Base-by-base conservation (phyloP, 1,284 basidiomycete species). In the Pyrrhoderma noxium region DNA sequence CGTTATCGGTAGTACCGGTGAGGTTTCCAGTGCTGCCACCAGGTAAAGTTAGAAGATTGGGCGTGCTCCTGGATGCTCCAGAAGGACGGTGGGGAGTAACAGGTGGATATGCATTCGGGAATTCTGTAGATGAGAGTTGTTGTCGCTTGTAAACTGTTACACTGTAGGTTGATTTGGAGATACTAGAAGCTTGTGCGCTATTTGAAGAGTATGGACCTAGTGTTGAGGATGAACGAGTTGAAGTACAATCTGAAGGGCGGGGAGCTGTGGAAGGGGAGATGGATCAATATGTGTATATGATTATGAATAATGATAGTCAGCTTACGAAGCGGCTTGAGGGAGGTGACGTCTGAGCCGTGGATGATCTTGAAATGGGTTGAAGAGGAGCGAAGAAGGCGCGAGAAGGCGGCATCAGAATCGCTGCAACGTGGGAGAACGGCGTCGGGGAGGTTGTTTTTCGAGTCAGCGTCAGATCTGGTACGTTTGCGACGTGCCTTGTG, bases 131-230 rank as follows among this genome's bases (percentile, higher is more conserved):
- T 43, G 78, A 72, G 53, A 81, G 80, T 14, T 75, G 74, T 51
- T 72, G 76, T 44, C 83, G 82, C 46, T 72, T 66, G 60, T 78
- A 79, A 19, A 89, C 71, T 18, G 75, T 85, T 51, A 89, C 85
- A 37, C 72, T 79, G 64, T 85, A 89, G 16, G 78, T 82, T 21
- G 79, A 77, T 21, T 72, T 73, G 23, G 72, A 31, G 5, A 31
- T 31, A 72, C 47, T 72, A 75, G 7, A 77, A 64, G 58, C 75
- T 82, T 2, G 27, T 5, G 7, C 27, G 11, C 27, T 31, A 31
- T 31, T 11, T 31, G 27, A 11, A n/a, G n/a, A n/a, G n/a, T n/a
- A n/a, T 31, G 27, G 27, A 31, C 11, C 27, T 31, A 31, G 79
- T 58, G 54, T 74, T 19, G 41, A 47, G 9, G 56, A 51, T 13